Percentiles rank a stretch among this genome's conserved stretches.
phyloP scores from a whole-genome alignment of 2,329 filamentous ascomycete species.

The Berkeleyomyces basicola region DNA sequence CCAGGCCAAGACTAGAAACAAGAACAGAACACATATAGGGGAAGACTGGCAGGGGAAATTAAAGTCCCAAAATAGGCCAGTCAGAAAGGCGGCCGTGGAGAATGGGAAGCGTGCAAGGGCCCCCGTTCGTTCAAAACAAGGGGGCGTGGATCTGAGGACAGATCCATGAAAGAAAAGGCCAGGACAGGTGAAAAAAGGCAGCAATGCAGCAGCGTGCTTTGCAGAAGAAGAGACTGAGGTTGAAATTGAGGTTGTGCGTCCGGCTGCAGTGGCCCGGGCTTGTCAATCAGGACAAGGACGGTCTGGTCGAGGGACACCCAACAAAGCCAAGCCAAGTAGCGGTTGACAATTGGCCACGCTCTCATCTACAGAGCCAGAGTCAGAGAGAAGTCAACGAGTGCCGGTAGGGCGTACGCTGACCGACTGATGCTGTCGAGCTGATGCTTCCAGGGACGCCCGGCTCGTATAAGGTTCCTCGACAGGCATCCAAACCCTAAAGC shows the following conservation, averaged over 20 bases:
- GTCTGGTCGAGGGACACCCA: too few species aligned
- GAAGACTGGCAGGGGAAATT: background rate
- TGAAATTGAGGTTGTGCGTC: background rate
- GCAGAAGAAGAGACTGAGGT: background rate
- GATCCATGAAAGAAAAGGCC: background rate
- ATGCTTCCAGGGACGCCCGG: too few species aligned
- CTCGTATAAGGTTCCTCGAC: background rate
- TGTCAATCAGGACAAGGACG: too few species aligned
- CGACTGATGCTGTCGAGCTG: too few species aligned
- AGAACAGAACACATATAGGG: background rate
- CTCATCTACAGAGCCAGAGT: too few species aligned
- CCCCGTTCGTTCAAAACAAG: conserved; percentile 1
- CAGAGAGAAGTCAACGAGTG: too few species aligned
- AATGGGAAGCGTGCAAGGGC: background rate
- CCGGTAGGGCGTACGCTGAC: too few species aligned
- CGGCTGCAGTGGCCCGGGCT: too few species aligned
- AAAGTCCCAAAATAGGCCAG: conserved; percentile 1
- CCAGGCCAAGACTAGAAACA: background rate
- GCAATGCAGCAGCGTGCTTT: background rate
- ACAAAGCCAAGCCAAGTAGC: too few species aligned
- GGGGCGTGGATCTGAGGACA: conserved; percentile 1
- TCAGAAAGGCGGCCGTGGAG: background rate
- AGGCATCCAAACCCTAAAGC: background rate
- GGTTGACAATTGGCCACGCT: too few species aligned
- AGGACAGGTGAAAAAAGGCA: background rate